Percentiles rank a stretch among this genome's conserved stretches.
Evolutionary conservation across 345 rosid species (phyloP).

Genomic region (Pseudoturritis turrita): DNA sequence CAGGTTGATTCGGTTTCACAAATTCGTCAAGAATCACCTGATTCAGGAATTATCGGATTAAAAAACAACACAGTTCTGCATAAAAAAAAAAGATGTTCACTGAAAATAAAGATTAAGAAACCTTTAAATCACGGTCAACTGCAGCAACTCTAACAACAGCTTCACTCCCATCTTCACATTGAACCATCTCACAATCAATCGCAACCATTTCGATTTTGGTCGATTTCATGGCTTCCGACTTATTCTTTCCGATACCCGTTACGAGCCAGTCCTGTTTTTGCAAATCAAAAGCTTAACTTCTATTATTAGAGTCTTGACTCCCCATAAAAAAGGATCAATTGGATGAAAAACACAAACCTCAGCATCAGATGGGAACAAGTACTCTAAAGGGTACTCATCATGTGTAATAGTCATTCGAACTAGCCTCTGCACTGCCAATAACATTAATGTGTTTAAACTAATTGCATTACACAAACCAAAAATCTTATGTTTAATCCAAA

Average conservation of each 20-base stretch:
- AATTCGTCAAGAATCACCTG: slow-evolving; percentile 67
- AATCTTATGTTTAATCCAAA: neutral
- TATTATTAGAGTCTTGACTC: neutral
- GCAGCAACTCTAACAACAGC: slow-evolving; percentile 71
- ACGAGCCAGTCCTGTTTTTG: slow-evolving; percentile 61
- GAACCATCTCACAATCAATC: slow-evolving; percentile 96
- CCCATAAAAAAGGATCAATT: neutral
- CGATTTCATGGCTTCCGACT: slow-evolving; percentile 32
- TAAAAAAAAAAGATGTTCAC: too few relatives aligned
- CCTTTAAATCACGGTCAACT: too few relatives aligned
- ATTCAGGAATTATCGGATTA: neutral
- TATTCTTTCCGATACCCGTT: slow-evolving; percentile 36
- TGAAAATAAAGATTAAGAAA: too few relatives aligned
- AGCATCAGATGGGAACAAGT: slow-evolving; percentile 48
- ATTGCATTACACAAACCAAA: slow-evolving; percentile 2
- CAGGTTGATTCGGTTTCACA: slow-evolving; percentile 60
- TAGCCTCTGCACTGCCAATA: slow-evolving; percentile 69
- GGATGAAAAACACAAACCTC: slow-evolving; percentile 45
- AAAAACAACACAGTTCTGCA: neutral
- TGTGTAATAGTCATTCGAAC: slow-evolving; percentile 62
- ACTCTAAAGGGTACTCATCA: slow-evolving; percentile 47
- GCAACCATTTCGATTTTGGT: slow-evolving; percentile 40
- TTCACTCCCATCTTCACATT: slow-evolving; percentile 84
- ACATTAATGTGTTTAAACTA: neutral
- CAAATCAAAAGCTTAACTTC: neutral